A percentile compares a stretch with the other conserved stretches of the same genome.
Evolutionary conservation across 345 rosid genomes (phyloP).

Genomic region (Brassica juncea): DNA sequence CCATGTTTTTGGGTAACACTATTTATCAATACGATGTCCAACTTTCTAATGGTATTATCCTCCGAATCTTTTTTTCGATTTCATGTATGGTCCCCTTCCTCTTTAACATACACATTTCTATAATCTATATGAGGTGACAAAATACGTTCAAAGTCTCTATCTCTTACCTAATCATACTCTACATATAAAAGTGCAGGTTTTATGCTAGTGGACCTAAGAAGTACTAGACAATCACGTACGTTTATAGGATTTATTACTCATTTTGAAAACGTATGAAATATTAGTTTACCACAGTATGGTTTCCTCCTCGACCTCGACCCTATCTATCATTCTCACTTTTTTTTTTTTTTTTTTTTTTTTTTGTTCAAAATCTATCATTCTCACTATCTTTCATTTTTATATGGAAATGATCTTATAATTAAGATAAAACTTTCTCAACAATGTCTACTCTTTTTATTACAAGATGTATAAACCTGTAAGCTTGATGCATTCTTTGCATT

Average conservation of each 20-base stretch:
- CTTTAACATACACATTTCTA: neutral
- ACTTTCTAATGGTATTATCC: constrained; percentile 41
- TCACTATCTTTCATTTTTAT: neutral
- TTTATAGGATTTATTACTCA: too few species aligned
- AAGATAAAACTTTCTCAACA: neutral
- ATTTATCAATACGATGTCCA: constrained; percentile 31
- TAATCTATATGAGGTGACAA: constrained; percentile 1
- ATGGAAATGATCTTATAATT: neutral
- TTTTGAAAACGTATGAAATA: too few species aligned
- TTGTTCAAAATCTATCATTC: neutral
- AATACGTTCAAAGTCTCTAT: neutral
- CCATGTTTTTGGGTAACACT: constrained; percentile 42
- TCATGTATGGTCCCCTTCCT: constrained; percentile 30
- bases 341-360: too few species aligned
- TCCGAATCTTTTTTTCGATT: constrained; percentile 19
- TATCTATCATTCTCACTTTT: neutral
- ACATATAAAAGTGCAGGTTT: constrained; percentile 27
- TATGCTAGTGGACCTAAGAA: constrained; percentile 11
- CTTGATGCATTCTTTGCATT: neutral
- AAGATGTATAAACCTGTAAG: neutral
- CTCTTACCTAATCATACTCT: constrained; percentile 15
- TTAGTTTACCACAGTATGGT: neutral
- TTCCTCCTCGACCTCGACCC: neutral
- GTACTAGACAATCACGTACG: neutral
- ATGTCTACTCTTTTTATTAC: neutral